Evolutionary conservation across 129 eudicot genomes (phyloP), one percentile per base, ranked within the genome.

Genomic region (Escallonia rubra): DNA sequence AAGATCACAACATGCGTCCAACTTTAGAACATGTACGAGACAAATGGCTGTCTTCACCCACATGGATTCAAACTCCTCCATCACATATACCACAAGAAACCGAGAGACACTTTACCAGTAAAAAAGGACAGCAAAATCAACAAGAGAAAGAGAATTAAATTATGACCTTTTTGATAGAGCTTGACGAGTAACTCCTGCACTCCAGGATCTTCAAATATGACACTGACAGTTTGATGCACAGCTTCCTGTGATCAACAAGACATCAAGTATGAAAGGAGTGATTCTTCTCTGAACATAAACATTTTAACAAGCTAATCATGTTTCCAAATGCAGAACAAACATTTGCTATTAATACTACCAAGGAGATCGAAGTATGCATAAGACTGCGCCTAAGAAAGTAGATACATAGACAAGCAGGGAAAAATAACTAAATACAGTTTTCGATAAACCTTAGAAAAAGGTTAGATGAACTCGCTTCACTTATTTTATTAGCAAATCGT

Each of bases 151-250:
- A 63, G 38, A 23, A 45, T 9, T 8, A 64, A n/a, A 48, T 11
- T 8, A 47, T 59, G 63, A 88, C 98, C 98, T 86, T 82, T 91
- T 13, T 76, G 95, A 76, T 93, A 93, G 57, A 93, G 88, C 78
- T 93, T 93, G 66, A 93, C 87, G 10, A 92, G 82, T 70, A 92
- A 79, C 63, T 92, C 98, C 76, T 89, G 96, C 54, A 89, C 98
- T 72, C 98, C 98, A 74, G 98, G 98, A 72, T 93, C 98, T 79
- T 93, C 98, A 76, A 93, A 93, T 57, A 92, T 93, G 68, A 92
- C 96, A 69, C 82, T 80, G 65, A 93, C 96, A 4, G 98, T 93
- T 79, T 81, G 95, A 80, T 74, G 87, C 64, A 93, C 86, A 76
- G 96, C 95, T 84, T 86, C 98, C 96, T 88, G 59, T 15, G 3